Conservation (phyloP, 1,284 basidiomycete genomes). For the Amylostereum chailletii region DNA sequence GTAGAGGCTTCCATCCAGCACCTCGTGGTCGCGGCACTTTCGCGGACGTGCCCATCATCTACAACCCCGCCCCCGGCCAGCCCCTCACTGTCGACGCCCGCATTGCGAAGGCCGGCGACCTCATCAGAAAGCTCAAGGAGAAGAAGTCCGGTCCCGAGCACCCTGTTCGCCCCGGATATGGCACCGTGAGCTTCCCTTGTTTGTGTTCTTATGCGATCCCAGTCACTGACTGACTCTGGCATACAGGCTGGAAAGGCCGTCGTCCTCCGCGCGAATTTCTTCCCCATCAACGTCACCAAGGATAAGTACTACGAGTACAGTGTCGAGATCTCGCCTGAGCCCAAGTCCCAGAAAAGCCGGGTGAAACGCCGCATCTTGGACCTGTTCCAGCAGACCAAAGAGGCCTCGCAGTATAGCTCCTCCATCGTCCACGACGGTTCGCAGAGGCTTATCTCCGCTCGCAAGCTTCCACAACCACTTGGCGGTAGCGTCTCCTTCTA, state of each 20-base stretch:
- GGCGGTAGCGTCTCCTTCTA: constrained; percentile 37
- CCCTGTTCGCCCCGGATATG: constrained; percentile 60
- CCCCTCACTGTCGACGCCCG: constrained; percentile 35
- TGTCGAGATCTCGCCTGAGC: constrained; percentile 45
- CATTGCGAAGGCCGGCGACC: constrained; percentile 29
- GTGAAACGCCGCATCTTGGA: constrained; percentile 48
- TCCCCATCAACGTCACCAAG: constrained; percentile 42
- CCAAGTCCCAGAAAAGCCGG: constrained; percentile 33
- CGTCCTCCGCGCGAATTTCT: constrained; percentile 60
- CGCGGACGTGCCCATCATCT: constrained; percentile 16
- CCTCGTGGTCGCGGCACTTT: constrained; percentile 19
- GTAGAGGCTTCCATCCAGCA: constrained; percentile 8
- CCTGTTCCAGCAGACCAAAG: constrained; percentile 42
- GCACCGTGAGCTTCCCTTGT: constrained; percentile 37
- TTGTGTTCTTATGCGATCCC: too few species aligned
- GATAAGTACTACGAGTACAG: constrained; percentile 51
- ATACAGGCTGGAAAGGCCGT: constrained; percentile 18
- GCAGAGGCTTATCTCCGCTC: constrained; percentile 47
- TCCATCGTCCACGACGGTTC: constrained; percentile 57
- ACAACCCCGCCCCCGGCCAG: constrained; percentile 28
- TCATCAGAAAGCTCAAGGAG: constrained; percentile 37
- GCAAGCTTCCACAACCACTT: constrained; percentile 47
- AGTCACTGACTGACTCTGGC: too few species aligned
- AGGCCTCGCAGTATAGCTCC: constrained; percentile 29
- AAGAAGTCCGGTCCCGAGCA: constrained; percentile 28